Base-by-base conservation (phyloP, 2,329 filamentous ascomycete species). In the Cryphonectria japonica region DNA sequence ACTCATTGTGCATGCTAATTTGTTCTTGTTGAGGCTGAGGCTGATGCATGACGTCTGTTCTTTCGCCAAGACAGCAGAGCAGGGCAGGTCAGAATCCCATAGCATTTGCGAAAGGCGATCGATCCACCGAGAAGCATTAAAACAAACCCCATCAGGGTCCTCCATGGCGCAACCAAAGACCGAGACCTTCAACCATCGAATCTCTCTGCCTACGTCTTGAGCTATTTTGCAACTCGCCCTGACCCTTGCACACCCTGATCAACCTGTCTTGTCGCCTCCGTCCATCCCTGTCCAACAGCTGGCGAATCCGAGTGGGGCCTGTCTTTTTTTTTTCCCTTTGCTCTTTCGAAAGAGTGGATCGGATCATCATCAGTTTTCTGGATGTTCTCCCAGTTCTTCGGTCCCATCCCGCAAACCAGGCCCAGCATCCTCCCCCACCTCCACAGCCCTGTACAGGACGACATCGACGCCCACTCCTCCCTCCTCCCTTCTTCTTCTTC, bases 191-290 rank as follows among this genome's bases (percentile, higher is more conserved):
- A 7, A 2, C 26, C 26, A 16, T 59, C 54, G 32, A 32, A 32
- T 59, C 54, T 59, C 29, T 59, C 54, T 59, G 54, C 54, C 54
- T 59, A n/a, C 26, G 3, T 54, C 26, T 29, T 59, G 54, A 59
- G 54, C 29, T 32, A 32, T 29, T 59, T 16, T 32, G 54, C 26
- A 32, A 3, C n/a, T 54, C 52, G 52, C 52, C n/a, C 52, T 29
- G 52, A 32, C 54, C 54, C 54, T 32, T 22, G 46, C 46, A 29
- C 54, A 5, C 14, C 54, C 16, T 32, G 26, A 59, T 59, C 54
- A 3, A 7, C 26, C 8, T 8, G 54, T 32, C 54, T 32, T 19
- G 26, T 29, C 54, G 14, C 32, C 26, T 29, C 54, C 46, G 3
- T 50, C 7, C 54, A 59, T 59, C 26, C 54, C 29, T 59, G 54